A percentile compares a stretch with the other conserved stretches of the same genome.
These are phyloP conservation scores for Corallochytrium limacisporum DNA, from an alignment of 78 protist genomes.

Conservation along the genomic window DNA sequence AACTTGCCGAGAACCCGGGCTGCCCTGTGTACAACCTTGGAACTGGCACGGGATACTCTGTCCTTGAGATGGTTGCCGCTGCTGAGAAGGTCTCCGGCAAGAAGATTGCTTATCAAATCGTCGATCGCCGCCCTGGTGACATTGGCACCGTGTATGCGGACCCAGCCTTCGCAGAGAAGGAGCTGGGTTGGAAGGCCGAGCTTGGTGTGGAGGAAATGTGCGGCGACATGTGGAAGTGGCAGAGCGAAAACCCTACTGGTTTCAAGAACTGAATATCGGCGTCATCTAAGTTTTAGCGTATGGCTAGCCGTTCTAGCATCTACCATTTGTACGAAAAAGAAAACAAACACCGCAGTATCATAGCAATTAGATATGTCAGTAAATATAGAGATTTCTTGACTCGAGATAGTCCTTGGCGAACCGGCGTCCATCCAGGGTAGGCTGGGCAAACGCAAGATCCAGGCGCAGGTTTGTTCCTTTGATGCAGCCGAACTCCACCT, in stretches of 20 bases:
- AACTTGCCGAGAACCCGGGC: not conserved
- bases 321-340: too few species aligned
- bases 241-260: conserved; percentile 68
- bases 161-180: conserved; percentile 33
- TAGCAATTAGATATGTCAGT: too few species aligned
- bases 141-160: conserved; percentile 31
- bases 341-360: too few species aligned
- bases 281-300: too few species aligned
- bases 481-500: too few species aligned
- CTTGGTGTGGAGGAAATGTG: conserved; percentile 67
- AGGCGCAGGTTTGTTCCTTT: too few species aligned
- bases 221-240: conserved; percentile 79
- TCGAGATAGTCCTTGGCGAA: too few species aligned
- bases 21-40: conserved; percentile 74
- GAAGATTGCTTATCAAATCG: conserved; percentile 21
- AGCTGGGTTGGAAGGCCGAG: conserved; percentile 69
- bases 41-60: conserved; percentile 76
- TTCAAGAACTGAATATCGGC: too few species aligned
- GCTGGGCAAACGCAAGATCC: too few species aligned
- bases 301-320: too few species aligned
- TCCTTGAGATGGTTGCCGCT: conserved; percentile 76
- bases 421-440: too few species aligned
- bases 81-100: conserved; percentile 50
- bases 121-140: conserved; percentile 42
- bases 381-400: too few species aligned